Base-by-base conservation (phyloP, 495 filamentous ascomycete species). In the Lophium mytilinum region DNA sequence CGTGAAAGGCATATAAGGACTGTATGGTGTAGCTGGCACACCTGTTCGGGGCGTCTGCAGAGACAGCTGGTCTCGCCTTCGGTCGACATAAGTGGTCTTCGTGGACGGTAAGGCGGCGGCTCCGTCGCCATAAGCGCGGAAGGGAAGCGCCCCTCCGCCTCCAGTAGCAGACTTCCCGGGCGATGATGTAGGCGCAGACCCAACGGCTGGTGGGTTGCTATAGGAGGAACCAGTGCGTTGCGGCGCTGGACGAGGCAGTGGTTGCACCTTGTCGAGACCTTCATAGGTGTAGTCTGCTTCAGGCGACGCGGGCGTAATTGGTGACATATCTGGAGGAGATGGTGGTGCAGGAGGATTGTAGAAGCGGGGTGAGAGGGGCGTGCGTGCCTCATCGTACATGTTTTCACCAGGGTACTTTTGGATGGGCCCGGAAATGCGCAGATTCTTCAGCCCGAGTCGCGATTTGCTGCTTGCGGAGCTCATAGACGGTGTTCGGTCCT, bases 1-100 rank as follows among this genome's bases (percentile, higher is more conserved):
- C 1, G 86, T 89, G 66, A 87, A 92, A 0, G 91, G 91, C 79
- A 95, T 93, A 66, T 96, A 96, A 5, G 91, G 88, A 53, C 81
- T 85, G 69, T 96, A 95, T 6, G 91, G 91, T 8, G 81, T 84
- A 36, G 79, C 76, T 0, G 89, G 83, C 40, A 87, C 80, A 5
- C 86, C 89, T 0, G 87, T 90, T 62, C 81, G 79, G 0, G 88
- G 88, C 8, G 82, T 82, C 46, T 72, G 73, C 59, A 78, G 53
- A n/a, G 75, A 80, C 10, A 65, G 41, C 58, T 62, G 68, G 37
- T 86, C 79, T 0, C 66, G 65, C 4, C 79, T 78, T 4, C 88
- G 76, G 58, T 92, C 89, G 17, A 74, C 21, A 42, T 62, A 66
- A 17, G 70, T 71, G 0, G 71, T 74, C 52, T 69, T 66, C 37